Evolutionary conservation across 2,329 filamentous ascomycete species (phyloP).

Genomic region (Hypoxylon sp.): DNA sequence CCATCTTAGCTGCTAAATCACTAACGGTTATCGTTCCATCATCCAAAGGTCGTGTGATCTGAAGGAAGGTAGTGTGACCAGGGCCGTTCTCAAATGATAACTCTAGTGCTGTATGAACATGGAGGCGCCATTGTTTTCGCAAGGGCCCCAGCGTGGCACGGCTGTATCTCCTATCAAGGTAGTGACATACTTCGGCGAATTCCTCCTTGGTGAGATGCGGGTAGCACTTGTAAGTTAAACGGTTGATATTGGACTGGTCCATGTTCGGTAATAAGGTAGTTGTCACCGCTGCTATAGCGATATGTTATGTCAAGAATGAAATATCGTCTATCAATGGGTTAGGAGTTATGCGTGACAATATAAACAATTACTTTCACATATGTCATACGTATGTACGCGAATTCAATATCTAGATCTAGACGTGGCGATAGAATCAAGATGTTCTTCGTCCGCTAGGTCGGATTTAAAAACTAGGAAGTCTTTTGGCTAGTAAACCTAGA

Average conservation of each 20-base stretch:
- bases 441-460: not conserved
- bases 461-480: not conserved
- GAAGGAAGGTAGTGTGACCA: conserved; percentile 68
- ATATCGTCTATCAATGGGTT: not conserved
- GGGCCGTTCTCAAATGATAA: conserved; percentile 59
- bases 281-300: conserved; percentile 4
- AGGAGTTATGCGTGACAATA: not conserved
- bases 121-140: conserved; percentile 69
- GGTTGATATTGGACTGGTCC: conserved; percentile 39
- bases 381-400: not conserved
- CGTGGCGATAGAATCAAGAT: conserved; percentile 1
- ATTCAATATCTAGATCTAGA: not conserved
- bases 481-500: not conserved
- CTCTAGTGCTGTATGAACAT: conserved; percentile 67
- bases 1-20: conserved; percentile 64
- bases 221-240: conserved; percentile 66
- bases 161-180: conserved; percentile 72
- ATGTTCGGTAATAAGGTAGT: conserved; percentile 4
- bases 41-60: conserved; percentile 70
- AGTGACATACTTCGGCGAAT: conserved; percentile 76
- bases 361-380: not conserved
- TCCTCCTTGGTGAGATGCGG: conserved; percentile 74
- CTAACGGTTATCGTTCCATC: conserved; percentile 58
- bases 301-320: not conserved
- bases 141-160: conserved; percentile 70